These are phyloP conservation scores for Vaccinium vitisidaea DNA, from an alignment of 148 eudicot genomes.

Conservation along the genomic window DNA sequence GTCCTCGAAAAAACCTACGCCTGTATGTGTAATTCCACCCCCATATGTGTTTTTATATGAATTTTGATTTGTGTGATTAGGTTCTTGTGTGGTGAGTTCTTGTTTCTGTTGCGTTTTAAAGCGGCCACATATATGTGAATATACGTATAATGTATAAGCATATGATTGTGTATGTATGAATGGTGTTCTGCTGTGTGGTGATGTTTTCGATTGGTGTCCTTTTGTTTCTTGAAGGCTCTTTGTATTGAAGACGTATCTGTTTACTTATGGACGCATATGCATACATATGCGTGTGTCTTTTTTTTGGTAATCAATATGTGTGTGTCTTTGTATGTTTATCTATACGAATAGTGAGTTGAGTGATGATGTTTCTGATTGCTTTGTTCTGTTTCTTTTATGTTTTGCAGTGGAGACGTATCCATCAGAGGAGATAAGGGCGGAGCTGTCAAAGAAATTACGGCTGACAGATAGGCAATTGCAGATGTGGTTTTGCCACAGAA, in stretches of 20 bases:
- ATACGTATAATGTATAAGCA: neutral
- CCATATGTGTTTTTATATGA: neutral
- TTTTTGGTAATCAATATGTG: too few species aligned
- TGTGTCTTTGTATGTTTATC: neutral
- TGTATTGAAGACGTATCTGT: slow-evolving; percentile 43
- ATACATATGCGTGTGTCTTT: neutral
- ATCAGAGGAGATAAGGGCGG: slow-evolving; percentile 40
- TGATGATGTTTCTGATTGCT: slow-evolving; percentile 13
- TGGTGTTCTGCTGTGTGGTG: neutral
- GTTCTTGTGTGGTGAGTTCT: neutral
- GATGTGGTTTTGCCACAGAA: slow-evolving; percentile 65
- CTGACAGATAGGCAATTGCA: slow-evolving; percentile 51
- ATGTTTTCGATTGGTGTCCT: neutral
- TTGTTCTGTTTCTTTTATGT: neutral
- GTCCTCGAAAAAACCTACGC: slow-evolving; percentile 43
- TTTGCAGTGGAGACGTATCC: slow-evolving; percentile 47
- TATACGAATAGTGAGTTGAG: neutral
- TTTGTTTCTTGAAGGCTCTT: neutral
- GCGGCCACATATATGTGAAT: slow-evolving; percentile 29
- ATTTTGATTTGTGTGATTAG: slow-evolving; percentile 9
- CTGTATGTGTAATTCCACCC: slow-evolving; percentile 26
- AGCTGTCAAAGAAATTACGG: slow-evolving; percentile 36
- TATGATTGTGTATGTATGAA: neutral
- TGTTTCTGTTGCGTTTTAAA: slow-evolving; percentile 15
- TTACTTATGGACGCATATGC: neutral